These are phyloP conservation scores for Melampsora occidentalis DNA, from an alignment of 1,284 basidiomycete genomes.

Conservation along the genomic window DNA sequence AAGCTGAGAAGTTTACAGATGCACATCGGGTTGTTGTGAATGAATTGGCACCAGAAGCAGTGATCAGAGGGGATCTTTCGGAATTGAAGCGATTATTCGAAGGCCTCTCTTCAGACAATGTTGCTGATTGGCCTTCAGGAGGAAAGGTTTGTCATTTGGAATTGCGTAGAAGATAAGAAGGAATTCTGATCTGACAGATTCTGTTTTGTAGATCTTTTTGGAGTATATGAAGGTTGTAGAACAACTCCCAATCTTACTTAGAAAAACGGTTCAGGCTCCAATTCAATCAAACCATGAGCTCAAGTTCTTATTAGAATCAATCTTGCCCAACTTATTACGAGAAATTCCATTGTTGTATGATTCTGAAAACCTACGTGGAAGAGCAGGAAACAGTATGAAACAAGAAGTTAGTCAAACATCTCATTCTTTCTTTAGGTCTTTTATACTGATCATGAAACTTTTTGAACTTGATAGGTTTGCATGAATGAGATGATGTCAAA, in stretches of 20 bases:
- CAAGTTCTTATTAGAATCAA: neutral
- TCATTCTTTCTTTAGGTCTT: neutral
- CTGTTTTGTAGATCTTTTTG: conserved; percentile 23
- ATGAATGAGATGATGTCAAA: conserved; percentile 44
- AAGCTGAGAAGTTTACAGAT: conserved; percentile 66
- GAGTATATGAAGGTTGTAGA: conserved; percentile 37
- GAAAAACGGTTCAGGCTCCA: neutral
- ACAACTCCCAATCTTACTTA: conserved; percentile 30
- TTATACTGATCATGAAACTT: neutral
- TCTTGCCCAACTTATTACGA: conserved; percentile 32
- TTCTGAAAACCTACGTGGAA: conserved; percentile 12
- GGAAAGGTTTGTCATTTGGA: conserved; percentile 48
- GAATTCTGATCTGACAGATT: neutral
- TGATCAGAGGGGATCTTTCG: conserved; percentile 73
- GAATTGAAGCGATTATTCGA: conserved; percentile 73
- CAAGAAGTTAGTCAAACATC: conserved; percentile 23
- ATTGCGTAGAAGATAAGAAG: neutral
- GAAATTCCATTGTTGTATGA: conserved; percentile 35
- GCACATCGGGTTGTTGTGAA: conserved; percentile 78
- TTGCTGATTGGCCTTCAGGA: conserved; percentile 52
- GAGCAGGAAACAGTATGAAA: conserved; percentile 15
- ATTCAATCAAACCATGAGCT: conserved; percentile 2
- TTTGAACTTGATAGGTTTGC: conserved; percentile 16
- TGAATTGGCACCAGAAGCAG: conserved; percentile 84
- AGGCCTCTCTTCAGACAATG: conserved; percentile 62